Evolutionary conservation across 192 early-diverging fungal species (phyloP), one percentile per base, ranked within the genome.

Genomic region (Allomyces macrogynus): DNA sequence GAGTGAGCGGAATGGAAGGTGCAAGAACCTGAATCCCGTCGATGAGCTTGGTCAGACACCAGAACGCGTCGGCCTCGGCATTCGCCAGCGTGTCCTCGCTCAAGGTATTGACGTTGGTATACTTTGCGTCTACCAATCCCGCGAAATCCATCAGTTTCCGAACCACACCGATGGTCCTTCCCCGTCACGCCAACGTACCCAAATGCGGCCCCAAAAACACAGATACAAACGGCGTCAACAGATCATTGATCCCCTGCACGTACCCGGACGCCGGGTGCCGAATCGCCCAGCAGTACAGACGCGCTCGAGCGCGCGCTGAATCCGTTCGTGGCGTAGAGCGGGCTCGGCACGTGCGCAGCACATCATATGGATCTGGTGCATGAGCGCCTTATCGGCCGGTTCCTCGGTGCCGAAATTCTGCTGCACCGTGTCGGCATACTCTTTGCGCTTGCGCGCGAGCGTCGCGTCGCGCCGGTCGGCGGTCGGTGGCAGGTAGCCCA

Each of bases 301-400:
- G 16, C 92, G 83, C 74, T 92, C 93, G 11, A 99, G 75, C 73
- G 88, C 87, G 70, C 87, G 79, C 71, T 93, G 93, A 9, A 93
- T 89, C 14, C 78, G 77, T 24, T 80, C 72, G 67, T 79, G 78
- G 72, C 90, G 76, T 95, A 95, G 43, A 95, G 71, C 14, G 84
- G 77, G 42, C 78, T 85, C 0, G 93, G 87, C 64, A 87, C 0
- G 95, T 97, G 61, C 95, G 77, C 14, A 89, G 86, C 32, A 99
- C 86, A 77, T 99, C 95, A 99, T 97, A 67, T 88, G 87, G 66
- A 95, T 93, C 83, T 96, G 95, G 78, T 95, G 95, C 83, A 86
- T 87, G 60, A 99, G 80, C 20, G 78, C 75, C 64, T 87, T 85
- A 70, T 99, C 49, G 49, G 49, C 93, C 62, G 95, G 75, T 1